Conservation (phyloP, 208 protist species). For the Acanthamoeba castellanii region DNA sequence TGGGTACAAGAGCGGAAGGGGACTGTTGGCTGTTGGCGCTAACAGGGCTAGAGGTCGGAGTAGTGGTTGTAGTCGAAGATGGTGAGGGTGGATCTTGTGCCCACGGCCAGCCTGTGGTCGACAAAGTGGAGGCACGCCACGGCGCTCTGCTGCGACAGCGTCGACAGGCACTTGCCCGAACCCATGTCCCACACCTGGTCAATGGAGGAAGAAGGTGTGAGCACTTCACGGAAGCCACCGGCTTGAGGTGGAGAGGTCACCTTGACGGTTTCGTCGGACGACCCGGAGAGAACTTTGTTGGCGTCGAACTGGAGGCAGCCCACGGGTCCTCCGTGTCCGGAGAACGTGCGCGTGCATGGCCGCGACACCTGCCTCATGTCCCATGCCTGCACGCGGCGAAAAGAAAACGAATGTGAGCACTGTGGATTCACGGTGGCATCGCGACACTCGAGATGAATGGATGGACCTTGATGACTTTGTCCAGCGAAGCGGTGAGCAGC, state of each 20-base stretch:
- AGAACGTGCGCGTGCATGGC: conserved; percentile 17
- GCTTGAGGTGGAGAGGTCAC: background rate
- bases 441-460: background rate
- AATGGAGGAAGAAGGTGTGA: background rate
- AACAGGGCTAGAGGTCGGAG: background rate
- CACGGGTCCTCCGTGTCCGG: conserved; percentile 46
- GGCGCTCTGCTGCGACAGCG: conserved; percentile 49
- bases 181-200: conserved; percentile 24
- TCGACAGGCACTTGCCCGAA: conserved; percentile 3
- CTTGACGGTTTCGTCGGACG: conserved; percentile 50
- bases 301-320: conserved; percentile 47
- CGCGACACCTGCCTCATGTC: conserved; percentile 27
- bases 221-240: background rate
- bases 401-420: background rate
- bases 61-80: conserved; percentile 57
- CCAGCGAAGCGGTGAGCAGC: conserved; percentile 29
- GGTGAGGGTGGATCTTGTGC: conserved; percentile 50
- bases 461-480: conserved; percentile 11
- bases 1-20: no score
- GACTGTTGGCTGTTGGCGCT: no score
- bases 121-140: conserved; percentile 49
- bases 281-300: conserved; percentile 40
- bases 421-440: no score
- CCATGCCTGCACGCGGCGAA: background rate
- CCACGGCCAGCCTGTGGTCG: conserved; percentile 28